These are phyloP conservation scores for Calendula officinalis DNA, from an alignment of 129 eudicot genomes.

Conservation along the genomic window DNA sequence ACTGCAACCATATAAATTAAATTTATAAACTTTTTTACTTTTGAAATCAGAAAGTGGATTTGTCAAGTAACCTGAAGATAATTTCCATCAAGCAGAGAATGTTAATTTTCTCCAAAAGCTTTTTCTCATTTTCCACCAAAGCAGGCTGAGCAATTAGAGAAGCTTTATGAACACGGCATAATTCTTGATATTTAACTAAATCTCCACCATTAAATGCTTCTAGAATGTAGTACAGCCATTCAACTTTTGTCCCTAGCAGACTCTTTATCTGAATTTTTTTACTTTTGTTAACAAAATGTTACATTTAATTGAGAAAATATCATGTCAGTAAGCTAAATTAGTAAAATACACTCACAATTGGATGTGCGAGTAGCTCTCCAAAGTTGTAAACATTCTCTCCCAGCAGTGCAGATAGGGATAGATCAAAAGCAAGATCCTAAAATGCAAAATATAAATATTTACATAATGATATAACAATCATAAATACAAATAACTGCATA, in stretches of 20 bases:
- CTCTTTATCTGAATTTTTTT: constrained; percentile 47
- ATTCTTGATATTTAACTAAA: constrained; percentile 67
- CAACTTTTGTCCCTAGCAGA: constrained; percentile 70
- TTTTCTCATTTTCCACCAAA: constrained; percentile 76
- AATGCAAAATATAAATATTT: constrained; percentile 5
- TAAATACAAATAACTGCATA: constrained; percentile 24
- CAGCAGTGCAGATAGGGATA: constrained; percentile 73
- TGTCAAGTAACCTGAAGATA: constrained; percentile 52
- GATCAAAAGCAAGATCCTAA: constrained; percentile 83
- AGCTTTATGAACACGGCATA: constrained; percentile 68
- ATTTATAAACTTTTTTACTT: not conserved
- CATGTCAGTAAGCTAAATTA: not conserved
- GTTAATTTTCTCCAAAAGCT: constrained; percentile 91
- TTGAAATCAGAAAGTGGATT: not conserved
- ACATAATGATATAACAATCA: constrained; percentile 12
- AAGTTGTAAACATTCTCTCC: constrained; percentile 90
- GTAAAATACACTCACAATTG: constrained; percentile 60
- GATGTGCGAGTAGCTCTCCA: constrained; percentile 91
- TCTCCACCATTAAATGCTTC: constrained; percentile 84
- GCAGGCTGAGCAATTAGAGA: constrained; percentile 73
- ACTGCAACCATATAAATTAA: constrained; percentile 42
- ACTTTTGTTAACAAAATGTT: not conserved
- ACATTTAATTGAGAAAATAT: not conserved
- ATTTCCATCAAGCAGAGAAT: constrained; percentile 94
- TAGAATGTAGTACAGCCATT: constrained; percentile 81